Conservation (phyloP, 331 rosid species). For the Telfairia occidentalis region DNA sequence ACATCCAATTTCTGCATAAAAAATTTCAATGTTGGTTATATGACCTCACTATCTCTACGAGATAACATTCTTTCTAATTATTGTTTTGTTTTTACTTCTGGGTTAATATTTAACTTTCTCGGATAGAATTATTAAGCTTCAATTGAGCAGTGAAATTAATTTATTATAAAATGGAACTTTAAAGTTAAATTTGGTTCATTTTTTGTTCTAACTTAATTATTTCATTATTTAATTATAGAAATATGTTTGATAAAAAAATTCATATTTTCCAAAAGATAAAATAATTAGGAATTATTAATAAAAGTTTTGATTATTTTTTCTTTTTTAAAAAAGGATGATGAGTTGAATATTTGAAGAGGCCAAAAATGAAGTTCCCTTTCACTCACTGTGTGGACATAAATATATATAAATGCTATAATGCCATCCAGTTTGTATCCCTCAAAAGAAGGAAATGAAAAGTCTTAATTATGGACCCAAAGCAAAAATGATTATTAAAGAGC, state of each 20-base stretch:
- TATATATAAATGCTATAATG: not conserved
- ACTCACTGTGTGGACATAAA: not conserved
- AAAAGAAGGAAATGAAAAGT: not conserved
- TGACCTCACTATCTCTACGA: not conserved
- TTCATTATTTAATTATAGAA: too few species aligned
- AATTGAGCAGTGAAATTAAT: not conserved
- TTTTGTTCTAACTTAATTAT: too few species aligned
- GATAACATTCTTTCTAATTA: not conserved
- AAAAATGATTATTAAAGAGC: conserved; percentile 10
- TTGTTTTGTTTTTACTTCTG: too few species aligned
- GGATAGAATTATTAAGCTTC: too few species aligned
- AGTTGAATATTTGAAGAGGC: not conserved
- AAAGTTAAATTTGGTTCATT: not conserved
- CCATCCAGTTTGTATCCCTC: not conserved
- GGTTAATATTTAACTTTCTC: not conserved
- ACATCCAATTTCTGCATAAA: not conserved
- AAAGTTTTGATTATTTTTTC: not conserved
- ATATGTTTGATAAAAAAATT: too few species aligned
- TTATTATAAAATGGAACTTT: not conserved
- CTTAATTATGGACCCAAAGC: conserved; percentile 1
- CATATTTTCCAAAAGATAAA: too few species aligned
- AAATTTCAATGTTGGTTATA: not conserved
- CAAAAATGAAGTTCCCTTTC: not conserved
- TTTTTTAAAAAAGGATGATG: not conserved
- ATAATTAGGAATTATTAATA: not conserved